These are phyloP conservation scores for Oryza officinalis DNA, from an alignment of 176 grass and related monocot genomes.

Conservation along the genomic window DNA sequence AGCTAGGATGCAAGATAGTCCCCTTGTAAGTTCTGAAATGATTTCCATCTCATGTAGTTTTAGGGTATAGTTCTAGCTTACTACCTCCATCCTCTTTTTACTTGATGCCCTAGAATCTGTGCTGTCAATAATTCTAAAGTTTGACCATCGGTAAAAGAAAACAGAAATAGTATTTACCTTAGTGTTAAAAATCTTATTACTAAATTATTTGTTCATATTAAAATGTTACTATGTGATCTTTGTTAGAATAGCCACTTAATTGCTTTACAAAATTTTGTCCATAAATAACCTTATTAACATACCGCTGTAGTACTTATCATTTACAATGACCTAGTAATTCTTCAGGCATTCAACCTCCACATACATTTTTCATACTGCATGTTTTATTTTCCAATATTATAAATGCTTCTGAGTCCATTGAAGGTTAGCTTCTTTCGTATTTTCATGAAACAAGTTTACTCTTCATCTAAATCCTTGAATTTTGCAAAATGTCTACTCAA, in stretches of 20 bases:
- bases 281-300: background rate
- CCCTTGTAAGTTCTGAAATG: constrained; percentile 63
- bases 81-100: background rate
- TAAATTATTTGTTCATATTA: background rate
- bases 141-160: background rate
- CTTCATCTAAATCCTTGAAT: background rate
- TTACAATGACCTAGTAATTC: background rate
- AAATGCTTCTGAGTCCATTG: background rate
- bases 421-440: background rate
- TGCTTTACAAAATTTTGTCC: background rate
- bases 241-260: background rate
- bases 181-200: background rate
- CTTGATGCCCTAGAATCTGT: background rate
- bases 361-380: background rate
- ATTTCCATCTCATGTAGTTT: background rate
- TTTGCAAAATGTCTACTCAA: background rate
- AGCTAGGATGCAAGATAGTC: constrained; percentile 86
- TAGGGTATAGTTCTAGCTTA: background rate
- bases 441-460: background rate
- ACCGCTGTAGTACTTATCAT: background rate
- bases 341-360: background rate
- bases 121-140: background rate
- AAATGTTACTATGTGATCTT: background rate
- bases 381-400: background rate
- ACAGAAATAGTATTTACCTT: background rate